Percentiles rank a stretch among this genome's conserved stretches.
These are phyloP conservation scores for Cyclotella choctawhatcheeana DNA, from an alignment of 108 stramenopile species.

Conservation along the genomic window DNA sequence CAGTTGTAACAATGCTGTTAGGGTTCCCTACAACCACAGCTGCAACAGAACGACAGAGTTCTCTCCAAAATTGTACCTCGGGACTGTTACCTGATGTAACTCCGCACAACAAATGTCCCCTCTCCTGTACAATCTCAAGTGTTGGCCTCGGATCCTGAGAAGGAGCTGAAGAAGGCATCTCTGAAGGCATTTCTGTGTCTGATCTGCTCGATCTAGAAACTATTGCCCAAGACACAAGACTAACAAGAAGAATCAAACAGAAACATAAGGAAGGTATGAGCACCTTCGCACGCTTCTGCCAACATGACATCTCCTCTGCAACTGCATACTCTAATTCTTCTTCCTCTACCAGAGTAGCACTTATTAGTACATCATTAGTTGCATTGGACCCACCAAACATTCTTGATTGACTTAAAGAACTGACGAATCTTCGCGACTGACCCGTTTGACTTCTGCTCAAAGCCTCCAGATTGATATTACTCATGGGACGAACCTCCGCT, in stretches of 20 bases:
- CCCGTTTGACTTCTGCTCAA: too few relatives aligned
- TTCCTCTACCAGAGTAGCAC: constrained; percentile 23
- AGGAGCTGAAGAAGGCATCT: constrained; percentile 7
- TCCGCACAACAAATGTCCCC: constrained; percentile 18
- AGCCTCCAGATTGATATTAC: too few relatives aligned
- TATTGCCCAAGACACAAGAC: background rate
- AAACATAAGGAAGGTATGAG: background rate
- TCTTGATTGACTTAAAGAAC: background rate
- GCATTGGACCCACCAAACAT: background rate
- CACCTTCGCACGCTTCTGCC: constrained; percentile 1
- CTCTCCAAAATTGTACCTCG: background rate
- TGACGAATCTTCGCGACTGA: background rate
- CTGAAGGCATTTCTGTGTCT: background rate
- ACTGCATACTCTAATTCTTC: background rate
- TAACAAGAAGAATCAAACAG: background rate
- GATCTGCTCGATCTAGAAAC: background rate
- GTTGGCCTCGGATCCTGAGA: constrained; percentile 17
- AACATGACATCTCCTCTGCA: background rate
- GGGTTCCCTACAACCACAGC: background rate
- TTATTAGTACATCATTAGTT: background rate
- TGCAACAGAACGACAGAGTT: constrained; percentile 18
- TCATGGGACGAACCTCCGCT: too few relatives aligned
- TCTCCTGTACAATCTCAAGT: constrained; percentile 16
- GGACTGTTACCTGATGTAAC: background rate
- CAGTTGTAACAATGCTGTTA: background rate